A percentile compares a stretch with the other conserved stretches of the same genome.
Evolutionary conservation across 345 rosid genomes (phyloP).

Genomic region (Hypericum perforatum): DNA sequence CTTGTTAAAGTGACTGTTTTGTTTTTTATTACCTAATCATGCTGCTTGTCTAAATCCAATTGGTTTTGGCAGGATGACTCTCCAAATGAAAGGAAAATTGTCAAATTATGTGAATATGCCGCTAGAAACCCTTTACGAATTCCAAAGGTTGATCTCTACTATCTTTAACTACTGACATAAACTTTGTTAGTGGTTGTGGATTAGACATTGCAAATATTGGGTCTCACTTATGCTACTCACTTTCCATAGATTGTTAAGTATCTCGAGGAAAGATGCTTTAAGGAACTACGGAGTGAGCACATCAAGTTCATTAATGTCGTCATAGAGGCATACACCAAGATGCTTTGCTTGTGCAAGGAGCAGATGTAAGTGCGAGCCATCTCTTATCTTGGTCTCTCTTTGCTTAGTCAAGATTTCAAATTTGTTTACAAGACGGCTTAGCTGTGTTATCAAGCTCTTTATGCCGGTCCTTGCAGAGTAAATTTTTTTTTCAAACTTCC

Average conservation of each 20-base stretch:
- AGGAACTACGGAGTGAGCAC: conserved; percentile 70
- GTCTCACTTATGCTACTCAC: conserved; percentile 9
- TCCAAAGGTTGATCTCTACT: conserved; percentile 52
- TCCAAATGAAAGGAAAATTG: conserved; percentile 73
- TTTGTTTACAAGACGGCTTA: too few relatives aligned
- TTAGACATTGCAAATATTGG: conserved; percentile 3
- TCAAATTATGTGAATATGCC: conserved; percentile 89
- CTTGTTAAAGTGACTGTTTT: not conserved
- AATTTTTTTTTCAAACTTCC: too few relatives aligned
- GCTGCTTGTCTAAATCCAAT: not conserved
- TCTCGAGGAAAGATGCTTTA: conserved; percentile 89
- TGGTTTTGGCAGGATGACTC: conserved; percentile 44
- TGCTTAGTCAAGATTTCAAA: not conserved
- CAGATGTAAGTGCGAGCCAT: conserved; percentile 54
- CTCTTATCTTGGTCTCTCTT: not conserved
- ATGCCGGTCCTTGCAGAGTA: too few relatives aligned
- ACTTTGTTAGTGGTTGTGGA: not conserved
- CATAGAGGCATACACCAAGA: conserved; percentile 57
- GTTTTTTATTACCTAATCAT: not conserved
- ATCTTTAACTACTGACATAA: not conserved
- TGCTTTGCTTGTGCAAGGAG: conserved; percentile 70
- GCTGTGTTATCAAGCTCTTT: too few relatives aligned
- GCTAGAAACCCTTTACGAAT: conserved; percentile 76
- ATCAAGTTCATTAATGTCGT: conserved; percentile 53
- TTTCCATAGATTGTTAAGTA: conserved; percentile 61